phyloP scores from a whole-genome alignment of 495 filamentous ascomycete genomes.

The Aspergillus asperescens region DNA sequence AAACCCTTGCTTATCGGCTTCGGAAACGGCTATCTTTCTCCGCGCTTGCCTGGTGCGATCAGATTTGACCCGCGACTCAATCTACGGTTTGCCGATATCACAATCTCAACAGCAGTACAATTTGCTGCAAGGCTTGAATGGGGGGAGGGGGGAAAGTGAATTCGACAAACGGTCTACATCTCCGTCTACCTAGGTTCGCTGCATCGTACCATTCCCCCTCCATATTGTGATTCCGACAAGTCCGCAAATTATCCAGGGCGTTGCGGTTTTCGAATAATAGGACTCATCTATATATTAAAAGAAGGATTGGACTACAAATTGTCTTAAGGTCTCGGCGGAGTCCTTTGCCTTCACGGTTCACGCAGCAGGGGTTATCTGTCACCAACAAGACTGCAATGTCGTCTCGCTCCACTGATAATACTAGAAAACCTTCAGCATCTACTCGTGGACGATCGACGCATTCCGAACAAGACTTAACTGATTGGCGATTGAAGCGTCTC shows the following conservation, averaged over 20 bases:
- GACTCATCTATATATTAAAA: background rate
- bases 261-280: background rate
- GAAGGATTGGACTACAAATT: background rate
- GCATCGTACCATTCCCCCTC: background rate
- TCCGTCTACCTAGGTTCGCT: background rate
- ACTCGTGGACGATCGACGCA: slow-evolving; percentile 18
- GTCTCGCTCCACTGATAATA: slow-evolving; percentile 27
- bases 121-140: background rate
- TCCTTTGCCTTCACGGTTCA: background rate
- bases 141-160: slow-evolving; percentile 7
- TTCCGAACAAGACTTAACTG: slow-evolving; percentile 32
- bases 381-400: slow-evolving; percentile 41
- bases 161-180: background rate
- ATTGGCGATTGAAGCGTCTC: slow-evolving; percentile 40
- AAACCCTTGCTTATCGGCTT: background rate
- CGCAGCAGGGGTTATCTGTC: background rate
- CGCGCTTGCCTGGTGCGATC: slow-evolving; percentile 8
- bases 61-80: background rate
- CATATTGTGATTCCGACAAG: background rate
- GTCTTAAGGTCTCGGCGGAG: background rate
- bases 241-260: background rate
- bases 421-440: slow-evolving; percentile 23
- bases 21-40: background rate
- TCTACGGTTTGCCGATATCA: background rate
- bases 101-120: background rate